Evolutionary conservation across 306 rosid species (phyloP), one percentile per base, ranked within the genome.

Genomic region (Dalbergia cochinchinensis): DNA sequence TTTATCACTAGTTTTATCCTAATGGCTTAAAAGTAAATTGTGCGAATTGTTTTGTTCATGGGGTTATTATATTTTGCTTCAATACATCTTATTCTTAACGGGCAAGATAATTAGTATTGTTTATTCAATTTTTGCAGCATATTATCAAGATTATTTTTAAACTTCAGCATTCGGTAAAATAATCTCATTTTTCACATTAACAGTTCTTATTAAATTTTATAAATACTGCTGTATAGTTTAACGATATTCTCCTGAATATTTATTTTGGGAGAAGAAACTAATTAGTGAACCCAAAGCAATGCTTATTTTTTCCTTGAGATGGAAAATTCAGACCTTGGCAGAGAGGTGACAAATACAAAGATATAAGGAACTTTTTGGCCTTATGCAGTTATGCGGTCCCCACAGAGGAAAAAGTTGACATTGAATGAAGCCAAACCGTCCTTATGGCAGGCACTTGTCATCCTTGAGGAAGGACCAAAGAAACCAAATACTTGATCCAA

Each of bases 301-400:
- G 6, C 7, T 5, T 37, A 37, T 6, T 37, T 42, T 42, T 42
- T 6, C 2, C 41, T 37, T 3, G 41, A 37, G 39, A 35, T 4
- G 41, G 41, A 37, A 37, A 37, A 37, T 37, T 37, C 41, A 6
- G 41, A 37, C 41, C 5, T 8, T 42, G 11, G 11, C 3, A 42
- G 47, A 42, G 47, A 18, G 42, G 67, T 13, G 67, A 62, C 19
- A 62, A 62, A 5, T 62, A 62, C 67, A 33, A 73, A 11, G 14
- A 15, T 16, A 35, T 4, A 41, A 20, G 57, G 67, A 12, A 18
- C 14, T 19, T 18, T 0, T 50, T 50, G 47, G 13, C 18, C 11
- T 19, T 70, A 26, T 2, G 31, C 64, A 54, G 18, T 18, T 54
- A 55, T 12, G 78, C 78, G 42, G 41, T 13, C 47, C 78, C 54